These are phyloP conservation scores for Venturia nashicola DNA, from an alignment of 2,329 filamentous ascomycete species.

Conservation along the genomic window DNA sequence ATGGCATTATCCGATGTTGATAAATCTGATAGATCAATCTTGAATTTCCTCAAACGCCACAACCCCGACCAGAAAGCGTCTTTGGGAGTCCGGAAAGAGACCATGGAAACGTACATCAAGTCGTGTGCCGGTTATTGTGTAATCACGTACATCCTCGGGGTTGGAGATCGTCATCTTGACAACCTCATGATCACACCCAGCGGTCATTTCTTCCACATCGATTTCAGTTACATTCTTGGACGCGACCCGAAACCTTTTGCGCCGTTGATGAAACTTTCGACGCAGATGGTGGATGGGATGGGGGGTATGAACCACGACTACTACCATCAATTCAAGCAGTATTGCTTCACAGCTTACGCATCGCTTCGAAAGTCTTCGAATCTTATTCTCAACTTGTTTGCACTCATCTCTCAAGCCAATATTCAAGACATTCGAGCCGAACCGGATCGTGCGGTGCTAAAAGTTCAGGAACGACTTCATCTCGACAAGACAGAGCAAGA, in stretches of 20 bases:
- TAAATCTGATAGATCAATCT: conserved; percentile 65
- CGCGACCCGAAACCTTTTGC: conserved; percentile 96
- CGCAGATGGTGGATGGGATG: conserved; percentile 99
- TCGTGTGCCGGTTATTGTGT: conserved; percentile 97
- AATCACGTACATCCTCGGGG: conserved; percentile 93
- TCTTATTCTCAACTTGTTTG: conserved; percentile 88
- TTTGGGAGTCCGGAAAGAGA: conserved; percentile 78
- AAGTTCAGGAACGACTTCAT: conserved; percentile 90
- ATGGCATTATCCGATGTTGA: conserved; percentile 73
- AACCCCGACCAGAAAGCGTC: conserved; percentile 77
- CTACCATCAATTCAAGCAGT: conserved; percentile 84
- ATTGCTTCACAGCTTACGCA: conserved; percentile 90
- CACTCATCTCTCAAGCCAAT: conserved; percentile 93
- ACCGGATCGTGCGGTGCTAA: conserved; percentile 85
- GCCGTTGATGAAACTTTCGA: conserved; percentile 90
- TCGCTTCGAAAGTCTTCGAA: conserved; percentile 82
- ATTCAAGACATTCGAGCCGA: conserved; percentile 91
- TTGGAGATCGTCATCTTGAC: conserved; percentile 90
- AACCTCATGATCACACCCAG: conserved; percentile 85
- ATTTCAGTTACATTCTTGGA: conserved; percentile 96
- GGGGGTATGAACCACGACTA: conserved; percentile 70
- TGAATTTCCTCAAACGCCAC: conserved; percentile 77
- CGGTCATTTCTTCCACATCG: conserved; percentile 93
- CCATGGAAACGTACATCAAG: conserved; percentile 89
- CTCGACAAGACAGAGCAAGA: conserved; percentile 86